A percentile compares a stretch with the other conserved stretches of the same genome.
Conservation (phyloP, 225 moss, liverwort and hornwort genomes). For the Anthoceros angustus region DNA sequence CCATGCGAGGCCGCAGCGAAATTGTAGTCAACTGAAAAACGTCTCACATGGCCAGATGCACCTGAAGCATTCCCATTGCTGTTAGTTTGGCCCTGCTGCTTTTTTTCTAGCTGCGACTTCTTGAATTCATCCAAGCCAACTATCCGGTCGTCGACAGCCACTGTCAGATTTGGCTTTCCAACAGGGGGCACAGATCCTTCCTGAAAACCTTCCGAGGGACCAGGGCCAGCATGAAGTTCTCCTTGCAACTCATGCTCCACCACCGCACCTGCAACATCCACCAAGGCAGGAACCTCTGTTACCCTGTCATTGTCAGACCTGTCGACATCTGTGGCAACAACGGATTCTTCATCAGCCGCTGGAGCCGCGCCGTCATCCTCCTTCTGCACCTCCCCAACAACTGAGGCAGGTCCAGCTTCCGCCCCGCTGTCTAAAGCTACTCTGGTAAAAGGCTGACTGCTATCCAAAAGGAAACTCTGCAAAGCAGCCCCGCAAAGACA, state of each 20-base stretch:
- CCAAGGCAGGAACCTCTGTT: no score
- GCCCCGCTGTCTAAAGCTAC: background rate
- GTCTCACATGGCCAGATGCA: constrained; percentile 41
- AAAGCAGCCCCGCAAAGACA: background rate
- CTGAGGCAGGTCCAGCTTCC: background rate
- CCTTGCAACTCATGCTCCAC: no score
- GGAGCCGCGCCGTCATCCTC: no score
- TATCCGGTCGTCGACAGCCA: constrained; percentile 18
- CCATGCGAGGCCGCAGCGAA: constrained; percentile 67
- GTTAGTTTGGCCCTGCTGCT: constrained; percentile 24
- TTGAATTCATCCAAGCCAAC: constrained; percentile 84
- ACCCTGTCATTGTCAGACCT: no score
- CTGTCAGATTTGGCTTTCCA: no score
- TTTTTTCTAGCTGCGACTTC: constrained; percentile 35
- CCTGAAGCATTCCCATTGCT: constrained; percentile 28
- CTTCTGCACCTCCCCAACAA: no score
- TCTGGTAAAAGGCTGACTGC: background rate
- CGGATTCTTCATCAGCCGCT: no score
- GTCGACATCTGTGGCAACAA: no score
- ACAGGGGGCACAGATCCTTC: no score
- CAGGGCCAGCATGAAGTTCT: no score
- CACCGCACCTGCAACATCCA: no score
- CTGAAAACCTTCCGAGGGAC: no score
- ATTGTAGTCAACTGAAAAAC: constrained; percentile 59
- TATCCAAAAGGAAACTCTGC: background rate